Conservation (phyloP, 2,329 filamentous ascomycete genomes). For the Grosmannia huntii region DNA sequence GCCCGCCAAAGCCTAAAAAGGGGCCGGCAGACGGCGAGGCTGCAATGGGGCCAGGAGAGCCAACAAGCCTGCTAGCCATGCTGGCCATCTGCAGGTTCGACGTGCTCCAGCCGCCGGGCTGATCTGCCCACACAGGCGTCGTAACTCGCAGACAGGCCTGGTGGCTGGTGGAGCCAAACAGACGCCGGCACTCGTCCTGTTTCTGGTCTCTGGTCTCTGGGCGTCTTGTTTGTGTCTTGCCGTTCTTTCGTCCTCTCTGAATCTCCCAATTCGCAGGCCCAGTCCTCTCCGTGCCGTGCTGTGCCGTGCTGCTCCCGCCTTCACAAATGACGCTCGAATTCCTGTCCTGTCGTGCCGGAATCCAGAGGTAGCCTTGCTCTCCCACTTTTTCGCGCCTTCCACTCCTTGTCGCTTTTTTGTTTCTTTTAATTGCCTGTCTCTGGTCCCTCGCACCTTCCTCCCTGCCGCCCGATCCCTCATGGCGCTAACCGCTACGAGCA, state of each 20-base stretch:
- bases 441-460: background rate
- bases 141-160: no score
- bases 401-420: background rate
- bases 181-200: background rate
- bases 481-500: conserved; percentile 3
- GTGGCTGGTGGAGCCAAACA: background rate
- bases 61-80: no score
- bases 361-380: background rate
- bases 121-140: no score
- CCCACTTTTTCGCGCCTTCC: background rate
- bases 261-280: background rate
- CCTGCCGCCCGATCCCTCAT: background rate
- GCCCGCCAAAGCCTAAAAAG: background rate
- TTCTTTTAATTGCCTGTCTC: background rate
- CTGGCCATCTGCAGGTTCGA: background rate
- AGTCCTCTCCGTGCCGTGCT: background rate
- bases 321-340: no score
- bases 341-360: background rate
- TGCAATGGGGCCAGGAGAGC: background rate
- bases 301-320: background rate
- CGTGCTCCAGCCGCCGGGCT: background rate
- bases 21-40: background rate
- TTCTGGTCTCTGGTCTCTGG: background rate
- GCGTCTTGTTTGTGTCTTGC: background rate
- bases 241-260: background rate